phyloP scores from a whole-genome alignment of 495 filamentous ascomycete species.

The Pyrenopolyporus hunteri region DNA sequence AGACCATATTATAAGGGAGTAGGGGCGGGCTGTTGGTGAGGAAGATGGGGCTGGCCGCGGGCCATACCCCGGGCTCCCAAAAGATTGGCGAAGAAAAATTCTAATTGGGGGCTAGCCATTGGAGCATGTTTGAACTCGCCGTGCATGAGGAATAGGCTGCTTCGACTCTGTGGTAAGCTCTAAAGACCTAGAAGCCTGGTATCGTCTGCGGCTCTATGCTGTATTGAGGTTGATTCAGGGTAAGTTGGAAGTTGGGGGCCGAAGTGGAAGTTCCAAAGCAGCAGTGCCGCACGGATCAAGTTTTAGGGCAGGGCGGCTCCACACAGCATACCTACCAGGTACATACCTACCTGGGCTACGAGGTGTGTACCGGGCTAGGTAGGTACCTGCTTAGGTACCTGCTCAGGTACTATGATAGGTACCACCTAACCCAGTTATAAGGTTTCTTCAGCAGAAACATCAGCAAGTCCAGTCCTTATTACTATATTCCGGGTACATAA shows the following conservation, averaged over 20 bases:
- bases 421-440: not conserved
- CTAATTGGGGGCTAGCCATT: conserved; percentile 35
- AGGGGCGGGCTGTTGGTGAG: conserved; percentile 26
- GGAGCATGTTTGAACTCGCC: conserved; percentile 28
- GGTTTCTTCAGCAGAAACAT: not conserved
- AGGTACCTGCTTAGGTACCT: too few species aligned
- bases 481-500: too few species aligned
- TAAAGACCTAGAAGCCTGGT: conserved; percentile 33
- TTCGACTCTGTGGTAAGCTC: conserved; percentile 27
- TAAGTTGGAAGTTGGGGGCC: conserved; percentile 28
- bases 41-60: conserved; percentile 26
- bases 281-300: conserved; percentile 22
- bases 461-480: conserved; percentile 20
- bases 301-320: conserved; percentile 32
- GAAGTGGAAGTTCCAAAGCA: conserved; percentile 4
- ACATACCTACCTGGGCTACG: too few species aligned
- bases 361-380: too few species aligned
- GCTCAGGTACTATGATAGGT: too few species aligned
- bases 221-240: conserved; percentile 38
- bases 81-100: conserved; percentile 2
- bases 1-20: conserved; percentile 11
- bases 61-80: conserved; percentile 25
- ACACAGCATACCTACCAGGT: conserved; percentile 11
- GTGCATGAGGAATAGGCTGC: conserved; percentile 40
- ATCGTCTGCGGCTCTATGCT: conserved; percentile 39